Base-by-base conservation (phyloP, 2,329 filamentous ascomycete genomes). In the Rugonectria rugulosa region DNA sequence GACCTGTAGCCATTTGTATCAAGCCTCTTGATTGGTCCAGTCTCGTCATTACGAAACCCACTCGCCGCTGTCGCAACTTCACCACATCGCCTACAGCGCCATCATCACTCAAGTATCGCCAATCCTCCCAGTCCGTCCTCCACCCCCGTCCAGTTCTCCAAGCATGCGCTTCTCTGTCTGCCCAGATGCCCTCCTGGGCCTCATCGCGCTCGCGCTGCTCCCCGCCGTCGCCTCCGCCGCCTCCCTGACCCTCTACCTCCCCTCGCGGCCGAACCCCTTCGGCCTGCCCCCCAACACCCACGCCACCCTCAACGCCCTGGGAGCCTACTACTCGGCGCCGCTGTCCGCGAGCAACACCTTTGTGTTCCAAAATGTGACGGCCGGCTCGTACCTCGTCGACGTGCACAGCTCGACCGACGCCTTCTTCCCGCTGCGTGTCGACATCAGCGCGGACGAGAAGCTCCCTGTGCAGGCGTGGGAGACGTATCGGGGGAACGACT, bases 401-500 rank as follows among this genome's bases (percentile, higher is more conserved):
- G 81, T 98, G 43, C 86, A 93, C 76, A 88, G 87, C 70, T 77
- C 84, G 23, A 89, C 90, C 52, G 86, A 89, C 73, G 81, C 81
- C 48, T 98, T 97, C 72, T 84, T 86, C 64, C 90, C 92, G 10
- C 79, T 96, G 72, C 83, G 94, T 38, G 83, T 98, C 24, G 95
- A 98, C 70, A 84, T 95, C 15, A 64, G n/a, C 26, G 44, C 40
- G 10, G 61, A 68, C 3, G 66, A 61, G 46, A 73, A 75, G 31
- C 70, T 74, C 19, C 72, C 76, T 63, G 79, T 92, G 3, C 76
- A 81, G 36, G 87, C 87, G 23, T 95, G 90, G 88, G 90, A 94
- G 79, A 96, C 92, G 21, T 96, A 88, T 72, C 81, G 92, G 42
- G 92, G 92, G 1, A 94, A 96, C 67, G 90, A 95, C 65, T 97